Evolutionary conservation across 2,329 filamentous ascomycete species (phyloP), one percentile per base, ranked within the genome.

Genomic region (Cryphonectria carpinicola): DNA sequence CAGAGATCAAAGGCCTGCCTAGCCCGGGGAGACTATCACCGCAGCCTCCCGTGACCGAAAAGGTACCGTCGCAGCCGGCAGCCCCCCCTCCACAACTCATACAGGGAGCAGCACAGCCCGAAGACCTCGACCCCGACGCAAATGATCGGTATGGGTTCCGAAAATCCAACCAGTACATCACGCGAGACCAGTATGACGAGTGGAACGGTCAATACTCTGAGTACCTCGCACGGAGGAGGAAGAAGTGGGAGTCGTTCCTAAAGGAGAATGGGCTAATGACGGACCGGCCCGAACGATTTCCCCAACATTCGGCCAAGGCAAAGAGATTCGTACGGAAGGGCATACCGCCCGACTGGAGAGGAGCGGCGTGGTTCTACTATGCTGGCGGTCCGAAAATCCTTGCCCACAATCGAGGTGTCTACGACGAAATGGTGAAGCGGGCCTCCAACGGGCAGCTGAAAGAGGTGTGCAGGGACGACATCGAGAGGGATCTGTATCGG

Each of bases 341-440:
- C 22, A 95, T 98, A 65, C 95, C 95, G 3, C 93, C 95, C 0
- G 94, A 97, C 74, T 97, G 94, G 90, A 89, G 95, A 77, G 95
- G 95, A n/a, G 92, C 93, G 7, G 95, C 95, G 62, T 98, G 95
- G 95, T 98, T 97, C 80, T 98, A 93, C 82, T 98, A 98, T 79
- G 94, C 94, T 14, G 94, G 94, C 28, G 95, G 95, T 1, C 94
- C 94, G 35, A 89, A 90, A 62, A 92, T 94, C 74, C 80, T 97
- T 71, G 88, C 89, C 66, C 91, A 93, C 77, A 88, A 97, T 75
- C 87, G 89, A 6, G 93, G 93, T 1, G 83, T 95, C 22, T 98
- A 98, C 78, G 87, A 90, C 67, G 86, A 89, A 67, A 83, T 97
- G 54, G 84, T 96, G 43, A 83, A 87, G 69, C 85, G 88, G 71